Base-by-base conservation (phyloP, 129 eudicot species). In the Helichrysum umbraculigerum region DNA sequence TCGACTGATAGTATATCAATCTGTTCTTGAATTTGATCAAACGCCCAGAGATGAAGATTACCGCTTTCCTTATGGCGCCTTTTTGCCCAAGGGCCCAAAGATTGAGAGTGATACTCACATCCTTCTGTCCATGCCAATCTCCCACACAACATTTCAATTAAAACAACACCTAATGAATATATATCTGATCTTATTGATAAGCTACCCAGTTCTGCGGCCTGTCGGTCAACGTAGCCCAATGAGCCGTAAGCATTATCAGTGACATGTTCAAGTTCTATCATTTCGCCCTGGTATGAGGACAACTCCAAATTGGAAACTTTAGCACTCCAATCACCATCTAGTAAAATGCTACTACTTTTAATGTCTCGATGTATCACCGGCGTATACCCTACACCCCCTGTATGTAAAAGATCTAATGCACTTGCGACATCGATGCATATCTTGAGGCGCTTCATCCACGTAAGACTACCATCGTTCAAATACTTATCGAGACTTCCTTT, bases 341-440 rank as follows among this genome's bases (percentile, higher is more conserved):
- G 20, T n/a, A 56, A 20, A 56, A 56, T 56, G 25, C 28, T 56
- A 4, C 8, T 7, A 19, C 62, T 56, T 56, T 15, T 56, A 20
- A 56, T n/a, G 62, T 56, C 62, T 19, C 25, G n/a, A 56, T 56
- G 21, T 6, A 56, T 6, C 62, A 32, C 34, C 34, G 4, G 4
- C 34, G 4, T 32, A 2, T 2, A 2, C 34, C 4, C 4, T 32
- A 32, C 4, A 32, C 34, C 34, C 34, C 34, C 4, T 6, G 5
- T 19, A 56, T 56, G 62, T 16, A n/a, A 1, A 6, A 4, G 17
- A 6, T 5, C 51, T 15, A 66, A 7, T 35, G 2, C 71, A 0
- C 52, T 34, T 37, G 71, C 51, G 35, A 66, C 7, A 37, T 17
- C 52, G 4, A 66, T 66, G 16, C 71, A 17, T 66, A 66, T 66